phyloP scores from a whole-genome alignment of 1,284 basidiomycete genomes.

The Serendipita sp. region DNA sequence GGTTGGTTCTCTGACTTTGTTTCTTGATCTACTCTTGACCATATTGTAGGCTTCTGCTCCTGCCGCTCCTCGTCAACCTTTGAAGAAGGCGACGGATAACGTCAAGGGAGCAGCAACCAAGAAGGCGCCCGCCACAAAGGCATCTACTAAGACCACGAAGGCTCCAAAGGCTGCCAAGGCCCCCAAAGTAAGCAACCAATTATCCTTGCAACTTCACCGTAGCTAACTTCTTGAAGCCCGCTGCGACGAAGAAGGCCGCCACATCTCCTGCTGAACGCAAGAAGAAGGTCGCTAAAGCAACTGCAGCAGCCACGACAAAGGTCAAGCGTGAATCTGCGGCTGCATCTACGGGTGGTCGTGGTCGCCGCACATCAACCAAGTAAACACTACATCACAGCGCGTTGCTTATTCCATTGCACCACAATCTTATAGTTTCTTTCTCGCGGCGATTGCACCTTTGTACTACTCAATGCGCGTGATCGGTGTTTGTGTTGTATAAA shows the following conservation, averaged over 20 bases:
- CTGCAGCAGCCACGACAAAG: conserved; percentile 8
- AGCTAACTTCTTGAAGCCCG: conserved; percentile 23
- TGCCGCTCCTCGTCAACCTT: conserved; percentile 15
- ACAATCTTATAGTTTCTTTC: too few species aligned
- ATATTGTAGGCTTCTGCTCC: conserved; percentile 18
- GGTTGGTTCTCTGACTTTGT: conserved; percentile 13
- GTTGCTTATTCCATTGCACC: too few species aligned
- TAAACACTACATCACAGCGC: background rate
- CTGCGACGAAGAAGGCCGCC: conserved; percentile 13
- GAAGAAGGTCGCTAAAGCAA: conserved; percentile 6
- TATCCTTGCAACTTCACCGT: conserved; percentile 10
- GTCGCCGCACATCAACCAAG: background rate
- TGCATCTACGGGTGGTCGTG: background rate
- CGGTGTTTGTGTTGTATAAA: too few species aligned
- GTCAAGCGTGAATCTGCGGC: background rate
- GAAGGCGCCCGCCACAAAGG: conserved; percentile 9
- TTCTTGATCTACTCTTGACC: conserved; percentile 8
- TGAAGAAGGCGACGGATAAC: conserved; percentile 14
- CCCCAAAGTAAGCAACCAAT: background rate
- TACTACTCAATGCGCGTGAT: too few species aligned
- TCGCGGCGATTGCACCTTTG: too few species aligned
- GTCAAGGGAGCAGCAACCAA: conserved; percentile 7
- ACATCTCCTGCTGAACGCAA: conserved; percentile 11
- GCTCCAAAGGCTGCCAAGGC: conserved; percentile 13
- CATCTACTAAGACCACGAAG: conserved; percentile 5